Conservation (phyloP, 192 early-diverging fungal species). For the Backusella circina region DNA sequence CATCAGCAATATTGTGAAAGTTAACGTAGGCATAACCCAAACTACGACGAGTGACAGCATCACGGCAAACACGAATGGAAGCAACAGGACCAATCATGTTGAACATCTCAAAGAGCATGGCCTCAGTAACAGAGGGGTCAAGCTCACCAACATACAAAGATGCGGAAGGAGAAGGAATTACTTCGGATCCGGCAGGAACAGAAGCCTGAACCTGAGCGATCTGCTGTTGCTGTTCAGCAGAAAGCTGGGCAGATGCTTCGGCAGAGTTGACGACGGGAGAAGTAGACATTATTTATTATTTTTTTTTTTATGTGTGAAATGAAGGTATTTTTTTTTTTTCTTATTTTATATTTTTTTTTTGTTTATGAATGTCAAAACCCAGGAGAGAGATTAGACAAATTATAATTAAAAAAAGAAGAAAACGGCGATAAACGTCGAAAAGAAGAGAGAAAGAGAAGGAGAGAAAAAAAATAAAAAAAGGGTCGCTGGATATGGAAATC, state of each 20-base stretch:
- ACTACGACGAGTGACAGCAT: constrained; percentile 93
- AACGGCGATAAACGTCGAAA: constrained; percentile 4
- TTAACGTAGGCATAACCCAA: constrained; percentile 99
- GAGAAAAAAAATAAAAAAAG: not conserved
- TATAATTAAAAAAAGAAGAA: constrained; percentile 2
- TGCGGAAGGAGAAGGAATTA: constrained; percentile 49
- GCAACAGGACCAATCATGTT: constrained; percentile 93
- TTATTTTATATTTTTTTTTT: constrained; percentile 2
- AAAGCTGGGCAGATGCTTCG: constrained; percentile 4
- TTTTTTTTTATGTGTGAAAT: not conserved
- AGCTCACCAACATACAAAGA: constrained; percentile 97
- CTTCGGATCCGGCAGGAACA: constrained; percentile 5
- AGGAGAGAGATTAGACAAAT: not conserved
- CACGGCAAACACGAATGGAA: constrained; percentile 96
- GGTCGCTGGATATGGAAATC: not conserved
- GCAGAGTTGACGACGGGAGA: constrained; percentile 27
- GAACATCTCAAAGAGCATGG: constrained; percentile 97
- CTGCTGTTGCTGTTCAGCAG: constrained; percentile 6
- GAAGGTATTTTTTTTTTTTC: not conserved
- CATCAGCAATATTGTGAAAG: constrained; percentile 88
- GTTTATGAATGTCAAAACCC: not conserved
- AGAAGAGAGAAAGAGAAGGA: constrained; percentile 4
- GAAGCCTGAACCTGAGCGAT: constrained; percentile 11
- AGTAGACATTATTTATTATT: constrained; percentile 17
- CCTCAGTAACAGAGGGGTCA: constrained; percentile 94